phyloP scores from a whole-genome alignment of 148 eudicot genomes.

The Persicaria maculosa region DNA sequence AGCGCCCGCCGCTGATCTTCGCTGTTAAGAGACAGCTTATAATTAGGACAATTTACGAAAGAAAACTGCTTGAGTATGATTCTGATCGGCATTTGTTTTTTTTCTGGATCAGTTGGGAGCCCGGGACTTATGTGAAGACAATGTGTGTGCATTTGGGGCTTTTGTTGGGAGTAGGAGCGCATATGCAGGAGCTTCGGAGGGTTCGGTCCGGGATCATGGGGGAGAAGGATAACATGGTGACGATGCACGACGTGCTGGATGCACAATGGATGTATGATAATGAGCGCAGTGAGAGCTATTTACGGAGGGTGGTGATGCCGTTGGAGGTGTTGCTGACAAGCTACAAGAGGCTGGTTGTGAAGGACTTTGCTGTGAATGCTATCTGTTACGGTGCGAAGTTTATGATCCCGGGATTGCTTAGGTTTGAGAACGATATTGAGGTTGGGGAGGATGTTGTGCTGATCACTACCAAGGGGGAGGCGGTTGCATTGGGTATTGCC shows the following conservation, averaged over 20 bases:
- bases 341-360: slow-evolving; percentile 89
- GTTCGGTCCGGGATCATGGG: slow-evolving; percentile 79
- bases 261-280: slow-evolving; percentile 90
- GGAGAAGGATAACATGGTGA: slow-evolving; percentile 93
- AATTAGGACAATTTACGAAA: slow-evolving; percentile 77
- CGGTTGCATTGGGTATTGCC: slow-evolving; percentile 84
- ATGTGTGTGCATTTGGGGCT: slow-evolving; percentile 90
- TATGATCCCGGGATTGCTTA: slow-evolving; percentile 90
- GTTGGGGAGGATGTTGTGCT: slow-evolving; percentile 85
- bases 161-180: slow-evolving; percentile 74
- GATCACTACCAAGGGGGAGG: slow-evolving; percentile 96
- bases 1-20: slow-evolving; percentile 75
- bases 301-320: slow-evolving; percentile 88
- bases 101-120: slow-evolving; percentile 91
- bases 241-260: slow-evolving; percentile 94
- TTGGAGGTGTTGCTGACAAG: slow-evolving; percentile 74
- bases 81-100: slow-evolving; percentile 64
- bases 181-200: slow-evolving; percentile 89
- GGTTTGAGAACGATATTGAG: slow-evolving; percentile 92
- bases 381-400: slow-evolving; percentile 94
- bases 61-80: slow-evolving; percentile 79
- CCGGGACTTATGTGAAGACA: slow-evolving; percentile 87
- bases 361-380: slow-evolving; percentile 90
- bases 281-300: slow-evolving; percentile 71
- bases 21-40: slow-evolving; percentile 86